Base-by-base conservation (phyloP, 2,329 filamentous ascomycete species). In the Trichoderma gracile region DNA sequence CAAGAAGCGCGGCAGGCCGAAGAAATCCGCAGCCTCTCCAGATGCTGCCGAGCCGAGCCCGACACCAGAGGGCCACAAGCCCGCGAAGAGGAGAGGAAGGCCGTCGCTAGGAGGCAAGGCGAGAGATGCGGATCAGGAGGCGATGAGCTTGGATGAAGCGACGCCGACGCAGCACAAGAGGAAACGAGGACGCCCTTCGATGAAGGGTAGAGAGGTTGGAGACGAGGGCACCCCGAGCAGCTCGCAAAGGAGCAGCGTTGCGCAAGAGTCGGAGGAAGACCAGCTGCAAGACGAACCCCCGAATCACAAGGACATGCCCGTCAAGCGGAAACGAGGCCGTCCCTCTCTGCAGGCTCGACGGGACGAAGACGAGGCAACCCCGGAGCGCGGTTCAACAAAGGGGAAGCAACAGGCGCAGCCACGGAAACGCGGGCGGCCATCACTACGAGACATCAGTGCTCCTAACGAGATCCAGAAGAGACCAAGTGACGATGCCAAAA, bases 121-220 rank as follows among this genome's bases (percentile, higher is more conserved):
- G 15, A 54, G 40, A 14, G 27, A 40, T 4, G 5, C 33, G 17
- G 33, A 33, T 8, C 14, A 15, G n/a, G 43, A 23, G 33, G 10
- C 12, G 5, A 1, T 57, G 43, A 42, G 25, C 47, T 33, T 21
- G 38, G 58, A 53, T 1, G 40, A 62, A 21, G 40, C 25, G 59
- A 62, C 59, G 27, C 40, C 60, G 8, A 21, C 60, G 5, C 60
- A 72, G 59, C 70, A 73, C 19, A 77, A 77, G 67, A 71, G 73
- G 46, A 76, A 75, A 69, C 77, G 77, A 68, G 76, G 75, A 62
- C 75, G 72, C 6, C 70, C 73, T 25, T 75, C 76, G 15, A 58
- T 73, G 4, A 67, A 67, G 15, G 62, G 66, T 14, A 66, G 66
- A 5, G 54, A 57, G 5, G 52, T 55, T 1, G 66, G 67, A 21